Conservation (phyloP, 169 alveolate genomes). For the Plasmodium vivax region DNA sequence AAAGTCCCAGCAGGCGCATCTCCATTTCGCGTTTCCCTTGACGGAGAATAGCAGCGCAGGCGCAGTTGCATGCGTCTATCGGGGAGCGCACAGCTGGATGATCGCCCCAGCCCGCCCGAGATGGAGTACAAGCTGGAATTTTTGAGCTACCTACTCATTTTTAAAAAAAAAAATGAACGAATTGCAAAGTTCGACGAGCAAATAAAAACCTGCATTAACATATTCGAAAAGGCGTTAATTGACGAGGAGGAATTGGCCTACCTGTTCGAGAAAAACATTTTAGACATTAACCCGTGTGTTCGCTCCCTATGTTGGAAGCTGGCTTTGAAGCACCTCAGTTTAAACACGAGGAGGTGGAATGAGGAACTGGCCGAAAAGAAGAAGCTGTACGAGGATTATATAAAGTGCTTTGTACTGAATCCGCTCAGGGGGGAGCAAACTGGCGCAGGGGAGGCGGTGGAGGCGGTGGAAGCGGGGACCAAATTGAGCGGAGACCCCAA, state of each 20-base stretch:
- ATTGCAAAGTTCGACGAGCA: slow-evolving; percentile 64
- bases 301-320: slow-evolving; percentile 76
- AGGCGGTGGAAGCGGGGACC: not conserved
- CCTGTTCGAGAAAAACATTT: slow-evolving; percentile 60
- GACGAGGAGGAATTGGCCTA: slow-evolving; percentile 60
- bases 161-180: slow-evolving; percentile 64
- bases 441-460: slow-evolving; percentile 1
- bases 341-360: slow-evolving; percentile 68
- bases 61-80: not conserved
- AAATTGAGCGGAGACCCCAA: not conserved
- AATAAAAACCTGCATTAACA: slow-evolving; percentile 67
- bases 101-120: not conserved
- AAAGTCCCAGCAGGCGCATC: not conserved
- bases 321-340: slow-evolving; percentile 68
- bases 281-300: slow-evolving; percentile 65
- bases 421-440: not conserved
- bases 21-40: not conserved
- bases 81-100: not conserved
- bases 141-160: slow-evolving; percentile 58
- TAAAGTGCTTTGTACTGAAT: slow-evolving; percentile 50
- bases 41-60: not conserved
- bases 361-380: slow-evolving; percentile 41
- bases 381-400: slow-evolving; percentile 68
- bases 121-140: slow-evolving; percentile 72
- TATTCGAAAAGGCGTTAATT: slow-evolving; percentile 52